Base-by-base conservation (phyloP, 176 grass and related monocot genomes). In the Aegilops speltoides region DNA sequence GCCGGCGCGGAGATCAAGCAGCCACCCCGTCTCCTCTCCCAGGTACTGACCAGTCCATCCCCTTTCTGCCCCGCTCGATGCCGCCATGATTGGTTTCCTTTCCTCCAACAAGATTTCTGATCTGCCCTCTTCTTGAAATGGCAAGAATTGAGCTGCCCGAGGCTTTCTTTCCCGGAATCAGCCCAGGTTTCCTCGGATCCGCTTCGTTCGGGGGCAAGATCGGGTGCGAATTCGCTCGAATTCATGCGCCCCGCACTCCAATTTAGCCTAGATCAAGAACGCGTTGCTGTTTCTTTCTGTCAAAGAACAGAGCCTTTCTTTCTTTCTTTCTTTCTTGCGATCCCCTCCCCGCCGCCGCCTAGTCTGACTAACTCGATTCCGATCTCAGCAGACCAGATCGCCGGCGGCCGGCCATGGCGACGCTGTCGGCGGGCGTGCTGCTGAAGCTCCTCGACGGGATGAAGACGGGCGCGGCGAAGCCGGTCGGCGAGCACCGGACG, bases 381-480 rank as follows among this genome's bases (percentile, higher is more conserved):
- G 5, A 4, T 17, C 5, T 52, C 48, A 0, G 0, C 48, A 16
- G 48, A 3, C 3, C 79, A 41, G 15, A 83, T 28, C 31, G 1
- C 3, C 7, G 56, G 2, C 54, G 20, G 22, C 10, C 16, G 17
- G 28, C 33, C 76, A 98, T 96, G 97, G 80, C 94, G 65, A 73
- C 94, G 43, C 88, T 98, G 24, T 88, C 92, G 10, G 75, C 97
- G 17, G 97, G 94, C 17, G 71, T 96, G 13, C 85, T 98, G 20
- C 73, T 82, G n/a, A 98, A 98, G 80, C 97, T 98, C 1, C 89
- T 92, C 1, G 72, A 94, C 54, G 93, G 90, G 24, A 94, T 98
- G 93, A 89, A 89, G 82, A 72, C 29, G 12, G 96, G 90, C 25
- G 48, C 50, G 24, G 59, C 78, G 6, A 96, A 93, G 63, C 94